Evolutionary conservation across 2,329 filamentous ascomycete genomes (phyloP).

Genomic region (Xylaria sp.): DNA sequence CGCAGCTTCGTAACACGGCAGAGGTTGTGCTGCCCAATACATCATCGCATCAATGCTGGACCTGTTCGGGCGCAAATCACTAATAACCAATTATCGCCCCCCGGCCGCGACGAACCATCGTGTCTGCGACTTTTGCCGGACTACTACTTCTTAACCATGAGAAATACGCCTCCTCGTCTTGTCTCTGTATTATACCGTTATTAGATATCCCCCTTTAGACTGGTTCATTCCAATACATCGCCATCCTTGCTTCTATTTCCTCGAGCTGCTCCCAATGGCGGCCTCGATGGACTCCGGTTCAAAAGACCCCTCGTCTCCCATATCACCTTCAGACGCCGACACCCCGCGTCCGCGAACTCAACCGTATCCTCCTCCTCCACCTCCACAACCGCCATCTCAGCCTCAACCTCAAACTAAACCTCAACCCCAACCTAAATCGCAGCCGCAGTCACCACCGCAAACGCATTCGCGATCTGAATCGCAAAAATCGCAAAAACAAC

Average conservation of each 20-base stretch:
- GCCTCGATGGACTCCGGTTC: slow-evolving; percentile 36
- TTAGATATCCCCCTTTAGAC: not conserved
- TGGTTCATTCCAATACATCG: not conserved
- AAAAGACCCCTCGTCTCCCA: slow-evolving; percentile 37
- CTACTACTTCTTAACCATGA: slow-evolving; percentile 34
- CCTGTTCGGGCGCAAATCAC: slow-evolving; percentile 27
- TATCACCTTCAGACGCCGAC: slow-evolving; percentile 28
- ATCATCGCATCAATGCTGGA: slow-evolving; percentile 30
- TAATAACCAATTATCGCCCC: slow-evolving; percentile 17
- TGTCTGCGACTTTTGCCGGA: slow-evolving; percentile 5
- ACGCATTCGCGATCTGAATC: slow-evolving; percentile 29
- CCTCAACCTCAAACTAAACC: slow-evolving; percentile 25
- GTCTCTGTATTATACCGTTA: slow-evolving; percentile 23
- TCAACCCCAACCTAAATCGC: slow-evolving; percentile 29
- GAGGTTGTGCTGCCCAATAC: slow-evolving; percentile 40
- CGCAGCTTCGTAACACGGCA: slow-evolving; percentile 42
- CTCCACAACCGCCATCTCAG: slow-evolving; percentile 22
- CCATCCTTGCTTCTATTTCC: slow-evolving; percentile 10
- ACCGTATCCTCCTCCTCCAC: slow-evolving; percentile 28
- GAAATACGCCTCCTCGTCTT: slow-evolving; percentile 29
- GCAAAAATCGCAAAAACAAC: slow-evolving; percentile 35
- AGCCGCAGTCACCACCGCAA: slow-evolving; percentile 33
- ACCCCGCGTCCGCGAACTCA: slow-evolving; percentile 32
- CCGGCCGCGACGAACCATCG: slow-evolving; percentile 14
- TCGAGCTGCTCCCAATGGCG: slow-evolving; percentile 45